These are phyloP conservation scores for Cadophora sp. DNA, from an alignment of 2,329 filamentous ascomycete genomes.

Conservation along the genomic window DNA sequence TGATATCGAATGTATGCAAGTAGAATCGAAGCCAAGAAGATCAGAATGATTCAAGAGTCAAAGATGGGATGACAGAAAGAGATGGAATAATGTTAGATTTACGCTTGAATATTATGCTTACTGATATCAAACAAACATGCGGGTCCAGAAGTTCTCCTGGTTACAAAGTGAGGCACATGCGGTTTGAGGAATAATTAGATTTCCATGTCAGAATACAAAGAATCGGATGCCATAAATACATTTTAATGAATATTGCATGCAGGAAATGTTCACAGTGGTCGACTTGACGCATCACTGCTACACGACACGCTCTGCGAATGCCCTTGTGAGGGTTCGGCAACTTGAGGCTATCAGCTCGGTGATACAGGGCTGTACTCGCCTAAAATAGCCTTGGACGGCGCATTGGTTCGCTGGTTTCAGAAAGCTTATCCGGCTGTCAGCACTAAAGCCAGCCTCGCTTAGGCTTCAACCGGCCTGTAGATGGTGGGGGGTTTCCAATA, in stretches of 20 bases:
- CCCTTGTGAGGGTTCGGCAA: background rate
- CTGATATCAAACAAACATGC: background rate
- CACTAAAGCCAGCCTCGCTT: background rate
- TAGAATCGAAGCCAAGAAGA: background rate
- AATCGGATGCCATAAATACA: background rate
- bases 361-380: background rate
- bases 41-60: background rate
- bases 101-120: background rate
- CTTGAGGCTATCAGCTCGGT: background rate
- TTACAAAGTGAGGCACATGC: constrained; percentile 13
- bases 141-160: constrained; percentile 13
- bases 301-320: too few species aligned
- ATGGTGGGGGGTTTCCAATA: background rate
- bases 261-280: background rate
- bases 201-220: background rate
- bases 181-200: constrained; percentile 15
- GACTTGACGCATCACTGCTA: background rate
- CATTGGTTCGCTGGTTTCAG: background rate
- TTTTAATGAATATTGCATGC: background rate
- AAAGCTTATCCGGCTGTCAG: background rate
- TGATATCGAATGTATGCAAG: background rate
- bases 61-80: background rate
- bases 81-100: constrained; percentile 3
- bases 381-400: background rate
- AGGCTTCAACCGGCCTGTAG: background rate